Evolutionary conservation across 2,329 filamentous ascomycete genomes (phyloP).

Genomic region (Diaporthe vexans): DNA sequence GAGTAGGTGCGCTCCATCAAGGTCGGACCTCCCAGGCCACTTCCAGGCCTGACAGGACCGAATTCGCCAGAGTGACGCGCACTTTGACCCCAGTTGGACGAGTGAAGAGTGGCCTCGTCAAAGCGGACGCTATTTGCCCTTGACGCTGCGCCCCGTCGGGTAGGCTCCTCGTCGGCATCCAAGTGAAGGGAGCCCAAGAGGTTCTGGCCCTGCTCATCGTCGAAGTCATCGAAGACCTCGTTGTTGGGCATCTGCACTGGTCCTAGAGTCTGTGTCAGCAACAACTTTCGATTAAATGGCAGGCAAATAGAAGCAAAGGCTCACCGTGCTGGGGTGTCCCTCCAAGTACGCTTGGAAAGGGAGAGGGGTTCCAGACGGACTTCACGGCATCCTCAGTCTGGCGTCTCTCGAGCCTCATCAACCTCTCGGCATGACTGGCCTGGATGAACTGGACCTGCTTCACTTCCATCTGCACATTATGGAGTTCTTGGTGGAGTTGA

Average conservation of each 20-base stretch:
- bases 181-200: constrained; percentile 86
- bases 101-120: constrained; percentile 93
- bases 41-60: constrained; percentile 80
- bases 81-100: constrained; percentile 84
- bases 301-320: constrained; percentile 46
- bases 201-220: constrained; percentile 82
- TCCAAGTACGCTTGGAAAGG: constrained; percentile 87
- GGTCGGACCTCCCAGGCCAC: constrained; percentile 81
- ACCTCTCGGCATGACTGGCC: constrained; percentile 72
- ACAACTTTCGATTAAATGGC: constrained; percentile 42
- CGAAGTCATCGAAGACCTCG: constrained; percentile 91
- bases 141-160: constrained; percentile 87
- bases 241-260: constrained; percentile 83
- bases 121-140: constrained; percentile 98
- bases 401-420: constrained; percentile 74
- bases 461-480: constrained; percentile 78
- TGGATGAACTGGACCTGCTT: constrained; percentile 77
- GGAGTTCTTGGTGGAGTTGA: constrained; percentile 72
- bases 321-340: constrained; percentile 90
- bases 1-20: constrained; percentile 94
- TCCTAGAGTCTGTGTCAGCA: constrained; percentile 62
- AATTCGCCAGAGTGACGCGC: constrained; percentile 89
- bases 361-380: constrained; percentile 89
- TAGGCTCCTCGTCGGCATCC: constrained; percentile 88
- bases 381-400: constrained; percentile 80